phyloP scores from a whole-genome alignment of 228 moss, liverwort and hornwort species.

The Sphagnum fallax region DNA sequence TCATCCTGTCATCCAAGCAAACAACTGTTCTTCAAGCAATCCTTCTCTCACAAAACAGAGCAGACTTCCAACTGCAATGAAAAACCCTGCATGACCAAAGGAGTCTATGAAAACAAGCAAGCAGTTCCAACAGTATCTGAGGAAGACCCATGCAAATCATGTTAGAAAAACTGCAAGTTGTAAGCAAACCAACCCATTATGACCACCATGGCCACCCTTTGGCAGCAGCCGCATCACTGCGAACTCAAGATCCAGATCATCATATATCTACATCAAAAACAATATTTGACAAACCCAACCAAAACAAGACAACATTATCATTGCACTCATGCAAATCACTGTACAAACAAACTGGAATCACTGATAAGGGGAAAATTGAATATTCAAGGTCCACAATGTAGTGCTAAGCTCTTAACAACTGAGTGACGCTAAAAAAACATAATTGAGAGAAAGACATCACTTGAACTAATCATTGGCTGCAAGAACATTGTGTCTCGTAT shows the following conservation, averaged over 20 bases:
- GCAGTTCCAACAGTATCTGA: neutral
- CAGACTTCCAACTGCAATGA: neutral
- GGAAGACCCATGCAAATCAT: neutral
- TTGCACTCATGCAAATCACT: neutral
- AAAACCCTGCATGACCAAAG: too few species aligned
- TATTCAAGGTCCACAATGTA: too few species aligned
- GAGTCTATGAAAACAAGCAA: too few species aligned
- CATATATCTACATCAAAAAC: conserved; percentile 54
- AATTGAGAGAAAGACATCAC: too few species aligned
- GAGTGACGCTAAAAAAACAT: too few species aligned
- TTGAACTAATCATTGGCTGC: too few species aligned
- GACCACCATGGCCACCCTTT: conserved; percentile 98
- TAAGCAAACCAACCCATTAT: conserved; percentile 63
- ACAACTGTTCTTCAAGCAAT: too few species aligned
- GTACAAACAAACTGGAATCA: too few species aligned
- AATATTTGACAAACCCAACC: neutral
- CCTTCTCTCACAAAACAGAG: neutral
- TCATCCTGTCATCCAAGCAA: conserved; percentile 57
- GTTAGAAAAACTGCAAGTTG: neutral
- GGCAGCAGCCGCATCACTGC: conserved; percentile 71
- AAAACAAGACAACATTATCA: neutral
- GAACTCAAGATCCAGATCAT: conserved; percentile 93
- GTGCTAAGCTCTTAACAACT: too few species aligned
- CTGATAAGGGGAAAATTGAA: too few species aligned
- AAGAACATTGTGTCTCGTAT: too few species aligned